phyloP scores from a whole-genome alignment of 768 basidiomycete species.

The Lentinula sp. region DNA sequence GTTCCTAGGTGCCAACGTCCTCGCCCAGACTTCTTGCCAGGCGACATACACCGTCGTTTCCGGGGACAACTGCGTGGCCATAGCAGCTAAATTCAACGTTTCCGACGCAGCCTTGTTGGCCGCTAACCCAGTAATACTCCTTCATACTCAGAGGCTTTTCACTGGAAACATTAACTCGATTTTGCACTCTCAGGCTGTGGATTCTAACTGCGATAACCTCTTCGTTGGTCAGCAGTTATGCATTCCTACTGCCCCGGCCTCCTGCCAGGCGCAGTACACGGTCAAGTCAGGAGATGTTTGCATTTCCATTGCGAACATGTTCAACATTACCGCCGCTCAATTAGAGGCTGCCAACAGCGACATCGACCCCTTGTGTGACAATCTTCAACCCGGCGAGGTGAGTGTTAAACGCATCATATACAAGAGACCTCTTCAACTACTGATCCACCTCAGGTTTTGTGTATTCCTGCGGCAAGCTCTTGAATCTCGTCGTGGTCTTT shows the following conservation, averaged over 20 bases:
- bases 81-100: not conserved
- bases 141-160: not conserved
- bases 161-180: not conserved
- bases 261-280: not conserved
- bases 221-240: not conserved
- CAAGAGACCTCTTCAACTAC: no score
- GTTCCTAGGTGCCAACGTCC: not conserved
- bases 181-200: not conserved
- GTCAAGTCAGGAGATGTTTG: not conserved
- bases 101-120: not conserved
- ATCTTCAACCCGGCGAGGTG: not conserved
- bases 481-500: not conserved
- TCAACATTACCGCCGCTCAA: constrained; percentile 1
- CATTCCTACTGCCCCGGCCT: not conserved
- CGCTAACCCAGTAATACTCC: not conserved
- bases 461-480: not conserved
- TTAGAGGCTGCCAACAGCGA: constrained; percentile 1
- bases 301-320: not conserved
- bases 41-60: not conserved
- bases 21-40: constrained; percentile 1
- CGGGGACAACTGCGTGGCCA: not conserved
- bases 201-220: not conserved
- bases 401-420: not conserved
- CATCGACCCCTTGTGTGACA: not conserved
- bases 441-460: not conserved